These are phyloP conservation scores for Rhizoclosmatium globosum DNA, from an alignment of 192 early-diverging fungal genomes.

Conservation along the genomic window DNA sequence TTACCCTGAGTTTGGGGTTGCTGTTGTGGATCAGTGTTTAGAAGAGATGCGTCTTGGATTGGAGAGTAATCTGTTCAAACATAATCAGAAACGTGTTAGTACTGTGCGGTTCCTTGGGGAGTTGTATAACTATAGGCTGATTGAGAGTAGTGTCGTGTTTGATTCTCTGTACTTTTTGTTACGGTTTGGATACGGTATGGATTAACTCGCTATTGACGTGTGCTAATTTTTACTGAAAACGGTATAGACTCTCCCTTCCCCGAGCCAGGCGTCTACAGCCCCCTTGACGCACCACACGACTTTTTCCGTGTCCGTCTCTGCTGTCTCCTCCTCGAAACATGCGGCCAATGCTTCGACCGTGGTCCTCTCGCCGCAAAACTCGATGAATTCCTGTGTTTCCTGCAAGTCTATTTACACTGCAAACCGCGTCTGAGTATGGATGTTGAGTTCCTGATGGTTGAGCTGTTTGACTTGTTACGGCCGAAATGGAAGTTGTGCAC, in stretches of 20 bases:
- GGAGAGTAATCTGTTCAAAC: slow-evolving; percentile 90
- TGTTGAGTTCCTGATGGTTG: slow-evolving; percentile 85
- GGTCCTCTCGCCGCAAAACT: slow-evolving; percentile 70
- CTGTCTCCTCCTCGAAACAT: slow-evolving; percentile 87
- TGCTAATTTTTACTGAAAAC: background rate
- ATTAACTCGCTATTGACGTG: background rate
- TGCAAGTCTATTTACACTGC: slow-evolving; percentile 89
- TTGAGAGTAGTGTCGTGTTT: slow-evolving; percentile 81
- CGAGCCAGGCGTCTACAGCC: slow-evolving; percentile 59
- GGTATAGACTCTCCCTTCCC: slow-evolving; percentile 60
- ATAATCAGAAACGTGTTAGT: slow-evolving; percentile 90
- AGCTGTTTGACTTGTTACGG: slow-evolving; percentile 70
- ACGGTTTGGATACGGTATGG: slow-evolving; percentile 82
- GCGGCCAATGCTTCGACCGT: slow-evolving; percentile 83
- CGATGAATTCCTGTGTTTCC: slow-evolving; percentile 78
- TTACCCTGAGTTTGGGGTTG: slow-evolving; percentile 87
- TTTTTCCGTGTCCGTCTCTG: slow-evolving; percentile 92
- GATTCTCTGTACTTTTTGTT: slow-evolving; percentile 86
- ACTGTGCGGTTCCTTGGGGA: slow-evolving; percentile 88
- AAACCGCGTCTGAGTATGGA: slow-evolving; percentile 87
- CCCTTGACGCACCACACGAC: slow-evolving; percentile 82
- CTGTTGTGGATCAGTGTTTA: slow-evolving; percentile 84
- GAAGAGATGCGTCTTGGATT: slow-evolving; percentile 91
- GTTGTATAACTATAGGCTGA: slow-evolving; percentile 88
- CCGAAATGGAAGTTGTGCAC: slow-evolving; percentile 67